A percentile compares a stretch with the other conserved stretches of the same genome.
These are phyloP conservation scores for Fonsecaea nubica DNA, from an alignment of 2,329 filamentous ascomycete genomes.

Conservation along the genomic window DNA sequence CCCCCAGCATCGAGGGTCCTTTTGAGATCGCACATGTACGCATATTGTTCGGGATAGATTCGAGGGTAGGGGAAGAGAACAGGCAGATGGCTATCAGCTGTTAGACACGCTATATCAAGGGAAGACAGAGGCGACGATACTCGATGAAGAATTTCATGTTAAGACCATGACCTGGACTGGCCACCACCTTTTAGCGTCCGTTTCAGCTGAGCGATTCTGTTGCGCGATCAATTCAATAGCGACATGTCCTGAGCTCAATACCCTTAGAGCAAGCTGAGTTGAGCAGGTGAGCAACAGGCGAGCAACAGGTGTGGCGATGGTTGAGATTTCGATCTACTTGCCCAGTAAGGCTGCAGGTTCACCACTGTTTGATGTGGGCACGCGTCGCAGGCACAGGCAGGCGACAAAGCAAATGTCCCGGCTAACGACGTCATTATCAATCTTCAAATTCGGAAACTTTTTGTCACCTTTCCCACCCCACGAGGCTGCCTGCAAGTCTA, in stretches of 20 bases:
- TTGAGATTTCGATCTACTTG: neutral
- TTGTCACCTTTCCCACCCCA: neutral
- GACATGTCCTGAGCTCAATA: neutral
- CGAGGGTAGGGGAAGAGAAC: constrained; percentile 77
- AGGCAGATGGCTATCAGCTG: constrained; percentile 64
- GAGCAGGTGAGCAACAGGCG: neutral
- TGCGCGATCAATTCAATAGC: neutral
- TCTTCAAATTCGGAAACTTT: constrained; percentile 1
- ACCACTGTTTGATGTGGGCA: neutral
- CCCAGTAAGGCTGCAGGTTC: neutral
- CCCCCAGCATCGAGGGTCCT: constrained; percentile 90
- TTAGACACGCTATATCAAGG: constrained; percentile 33
- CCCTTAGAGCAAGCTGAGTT: neutral
- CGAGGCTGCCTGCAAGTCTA: constrained; percentile 1
- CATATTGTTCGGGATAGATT: constrained; percentile 77
- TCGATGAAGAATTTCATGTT: constrained; percentile 83
- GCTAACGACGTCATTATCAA: constrained; percentile 10
- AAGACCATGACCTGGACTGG: constrained; percentile 29
- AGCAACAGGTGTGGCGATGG: neutral
- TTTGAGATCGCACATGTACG: constrained; percentile 85
- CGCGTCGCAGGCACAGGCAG: neutral
- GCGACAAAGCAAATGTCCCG: neutral
- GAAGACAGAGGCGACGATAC: constrained; percentile 49
- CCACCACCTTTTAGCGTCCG: constrained; percentile 3
- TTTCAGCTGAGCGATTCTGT: neutral